Evolutionary conservation across 2,329 filamentous ascomycete genomes (phyloP).

Genomic region (Talaromyces amestolkiae): DNA sequence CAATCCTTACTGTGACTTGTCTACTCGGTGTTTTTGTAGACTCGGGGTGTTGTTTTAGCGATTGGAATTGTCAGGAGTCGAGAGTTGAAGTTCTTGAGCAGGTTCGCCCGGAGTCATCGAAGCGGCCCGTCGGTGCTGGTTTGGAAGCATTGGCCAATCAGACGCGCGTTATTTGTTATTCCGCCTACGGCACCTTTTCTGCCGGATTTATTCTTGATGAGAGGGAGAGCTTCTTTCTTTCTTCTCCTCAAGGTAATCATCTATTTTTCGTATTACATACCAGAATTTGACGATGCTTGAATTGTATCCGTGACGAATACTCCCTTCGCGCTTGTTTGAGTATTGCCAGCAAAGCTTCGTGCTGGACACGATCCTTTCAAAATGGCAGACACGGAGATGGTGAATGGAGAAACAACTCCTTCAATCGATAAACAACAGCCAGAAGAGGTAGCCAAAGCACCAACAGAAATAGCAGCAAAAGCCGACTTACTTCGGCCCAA

Average conservation of each 20-base stretch:
- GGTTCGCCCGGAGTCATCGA: neutral
- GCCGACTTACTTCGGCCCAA: constrained; percentile 38
- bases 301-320: neutral
- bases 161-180: neutral
- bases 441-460: constrained; percentile 22
- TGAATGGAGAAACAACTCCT: neutral
- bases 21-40: constrained; percentile 4
- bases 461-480: constrained; percentile 28
- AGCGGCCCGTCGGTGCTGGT: constrained; percentile 1
- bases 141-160: constrained; percentile 11
- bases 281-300: neutral
- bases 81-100: constrained; percentile 1
- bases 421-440: constrained; percentile 22
- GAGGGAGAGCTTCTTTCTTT: neutral
- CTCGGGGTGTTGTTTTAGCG: neutral
- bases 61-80: constrained; percentile 2
- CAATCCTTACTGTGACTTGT: constrained; percentile 12
- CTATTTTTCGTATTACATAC: neutral
- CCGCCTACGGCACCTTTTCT: constrained; percentile 18
- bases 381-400: constrained; percentile 2
- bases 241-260: neutral
- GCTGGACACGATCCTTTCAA: constrained; percentile 11
- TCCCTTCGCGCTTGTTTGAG: neutral
- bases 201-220: constrained; percentile 15
- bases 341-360: neutral